Evolutionary conservation across 257 asterid genomes (phyloP), one percentile per base, ranked within the genome.

Genomic region (Solanum neorickii): DNA sequence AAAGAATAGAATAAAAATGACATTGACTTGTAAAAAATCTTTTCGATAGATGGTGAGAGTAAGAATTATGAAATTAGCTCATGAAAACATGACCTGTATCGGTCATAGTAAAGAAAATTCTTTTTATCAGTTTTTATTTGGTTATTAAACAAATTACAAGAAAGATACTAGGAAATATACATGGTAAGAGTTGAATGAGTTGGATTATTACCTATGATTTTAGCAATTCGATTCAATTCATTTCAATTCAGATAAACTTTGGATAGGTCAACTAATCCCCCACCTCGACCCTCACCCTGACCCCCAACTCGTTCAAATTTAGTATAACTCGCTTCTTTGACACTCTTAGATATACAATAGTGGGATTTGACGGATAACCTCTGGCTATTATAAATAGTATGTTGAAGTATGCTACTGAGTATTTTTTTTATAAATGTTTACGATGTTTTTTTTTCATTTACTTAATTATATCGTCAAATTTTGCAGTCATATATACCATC

Each of bases 401-500:
- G 5, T 20, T 20, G 27, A 56, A 52, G 23, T 52, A 16, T 52
- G 62, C 9, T 49, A 15, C 1, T 2, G 20, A 0, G 7, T 15
- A 2, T n/a, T 6, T 47, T 18, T 27, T 13, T 47, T 12, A 47
- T 2, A 47, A 47, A 47, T 42, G 56, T 47, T 47, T 47, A 29
- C 31, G 31, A 2, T 29, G 31, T 29, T 29, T 29, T 29, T 29
- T n/a, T n/a, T n/a, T 27, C 37, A 15, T 31, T 69, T 69, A 31
- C 76, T 69, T 69, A 69, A 69, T 69, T 69, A 69, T 31, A 1
- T 31, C 7, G 29, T 25, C 2, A 33, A 31, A 0, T 2, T 56
- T 9, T 68, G 23, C 91, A 94, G 99, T 93, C 98, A 47, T 95
- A 93, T 89, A 74, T 95, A 88, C 98, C 98, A 20, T 90, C 92